phyloP scores from a whole-genome alignment of 208 protist species.

The Acanthamoeba culbertsoni region DNA sequence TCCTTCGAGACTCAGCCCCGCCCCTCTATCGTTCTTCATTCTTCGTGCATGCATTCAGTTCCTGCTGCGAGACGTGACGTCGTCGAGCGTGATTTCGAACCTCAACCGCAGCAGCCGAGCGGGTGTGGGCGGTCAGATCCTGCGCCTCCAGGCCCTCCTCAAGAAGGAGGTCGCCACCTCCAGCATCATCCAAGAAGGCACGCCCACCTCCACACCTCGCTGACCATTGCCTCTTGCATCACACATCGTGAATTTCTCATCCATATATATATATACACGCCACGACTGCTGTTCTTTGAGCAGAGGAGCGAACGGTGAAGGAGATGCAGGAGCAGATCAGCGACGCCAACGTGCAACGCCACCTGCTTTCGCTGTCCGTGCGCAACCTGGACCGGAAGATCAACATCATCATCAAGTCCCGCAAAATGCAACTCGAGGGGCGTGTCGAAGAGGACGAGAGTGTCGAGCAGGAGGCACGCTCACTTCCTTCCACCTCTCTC shows the following conservation, averaged over 20 bases:
- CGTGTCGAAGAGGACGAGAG: conserved; percentile 13
- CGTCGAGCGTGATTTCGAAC: conserved; percentile 28
- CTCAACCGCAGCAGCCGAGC: neutral
- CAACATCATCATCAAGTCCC: conserved; percentile 47
- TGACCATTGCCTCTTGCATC: too few relatives aligned
- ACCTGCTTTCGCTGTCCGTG: conserved; percentile 26
- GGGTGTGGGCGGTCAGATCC: neutral
- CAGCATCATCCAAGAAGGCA: conserved; percentile 39
- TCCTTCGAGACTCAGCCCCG: too few relatives aligned
- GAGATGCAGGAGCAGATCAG: conserved; percentile 49
- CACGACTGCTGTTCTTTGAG: neutral
- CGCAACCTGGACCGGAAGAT: conserved; percentile 51
- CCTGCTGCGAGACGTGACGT: conserved; percentile 15
- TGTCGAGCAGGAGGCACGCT: conserved; percentile 5
- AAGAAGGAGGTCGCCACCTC: conserved; percentile 53
- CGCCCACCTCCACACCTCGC: too few relatives aligned
- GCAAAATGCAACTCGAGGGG: conserved; percentile 38
- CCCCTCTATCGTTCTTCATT: too few relatives aligned
- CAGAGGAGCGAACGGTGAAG: conserved; percentile 37
- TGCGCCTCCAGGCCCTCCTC: conserved; percentile 31
- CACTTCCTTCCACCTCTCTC: neutral
- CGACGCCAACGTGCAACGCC: conserved; percentile 16
- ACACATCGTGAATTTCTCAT: neutral
- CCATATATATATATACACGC: neutral
- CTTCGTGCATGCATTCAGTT: too few relatives aligned